A percentile compares a stretch with the other conserved stretches of the same genome.
These are phyloP conservation scores for Sclerotinia spermophila DNA, from an alignment of 2,329 filamentous ascomycete species.

Conservation along the genomic window DNA sequence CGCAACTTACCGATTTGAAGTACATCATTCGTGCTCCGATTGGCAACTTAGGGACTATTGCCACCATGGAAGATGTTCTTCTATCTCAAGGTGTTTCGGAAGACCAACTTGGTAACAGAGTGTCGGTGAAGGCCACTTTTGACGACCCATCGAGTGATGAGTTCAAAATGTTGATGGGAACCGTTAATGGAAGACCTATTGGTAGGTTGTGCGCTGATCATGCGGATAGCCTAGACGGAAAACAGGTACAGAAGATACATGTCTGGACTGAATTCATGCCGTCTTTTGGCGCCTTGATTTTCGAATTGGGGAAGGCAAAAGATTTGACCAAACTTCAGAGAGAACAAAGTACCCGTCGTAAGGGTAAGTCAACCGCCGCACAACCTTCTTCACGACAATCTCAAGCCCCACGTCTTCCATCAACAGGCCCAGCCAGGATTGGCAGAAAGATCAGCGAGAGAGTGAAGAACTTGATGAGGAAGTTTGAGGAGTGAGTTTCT, in stretches of 20 bases:
- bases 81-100: background rate
- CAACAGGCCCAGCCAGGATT: background rate
- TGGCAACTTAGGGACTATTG: background rate
- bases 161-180: background rate
- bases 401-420: background rate
- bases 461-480: background rate
- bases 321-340: background rate
- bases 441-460: background rate
- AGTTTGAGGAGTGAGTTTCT: background rate
- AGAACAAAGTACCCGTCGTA: background rate
- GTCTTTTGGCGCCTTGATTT: background rate
- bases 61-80: background rate
- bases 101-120: accelerated
- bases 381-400: background rate
- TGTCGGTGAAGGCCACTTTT: background rate
- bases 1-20: background rate
- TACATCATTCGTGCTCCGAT: background rate
- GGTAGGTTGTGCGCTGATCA: background rate
- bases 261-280: background rate
- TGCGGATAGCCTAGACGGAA: background rate
- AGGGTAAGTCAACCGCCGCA: background rate
- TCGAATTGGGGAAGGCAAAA: background rate
- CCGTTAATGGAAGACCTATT: background rate
- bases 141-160: background rate
- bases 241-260: background rate